Base-by-base conservation (phyloP, 1,284 basidiomycete species). In the Schizophyllum commune region DNA sequence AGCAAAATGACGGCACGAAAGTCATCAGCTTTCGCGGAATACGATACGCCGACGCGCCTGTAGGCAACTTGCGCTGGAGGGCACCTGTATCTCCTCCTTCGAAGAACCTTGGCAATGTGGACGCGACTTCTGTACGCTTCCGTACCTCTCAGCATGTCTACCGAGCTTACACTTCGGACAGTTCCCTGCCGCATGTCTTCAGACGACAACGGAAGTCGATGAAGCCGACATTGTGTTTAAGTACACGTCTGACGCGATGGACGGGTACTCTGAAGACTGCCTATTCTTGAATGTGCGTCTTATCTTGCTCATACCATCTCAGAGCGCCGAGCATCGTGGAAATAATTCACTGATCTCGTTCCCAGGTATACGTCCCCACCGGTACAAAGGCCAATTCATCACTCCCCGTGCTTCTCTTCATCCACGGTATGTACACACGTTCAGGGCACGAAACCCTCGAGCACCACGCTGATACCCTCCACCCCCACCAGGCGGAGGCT, bases 401-500 rank as follows among this genome's bases (percentile, higher is more conserved):
- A 9, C 63, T 64, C 0, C 63, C 63, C 4, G 63, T 64, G 6
- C 51, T 64, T 1, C 59, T 64, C 1, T 64, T 32, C 32, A 60
- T 64, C 33, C 61, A 64, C 59, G 77, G 75, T 73, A 57, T n/a
- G n/a, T n/a, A n/a, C n/a, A n/a, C n/a, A n/a, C n/a, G n/a, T n/a
- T n/a, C n/a, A n/a, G n/a, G n/a, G n/a, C n/a, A n/a, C n/a, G n/a
- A 60, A 65, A 58, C 27, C 4, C 51, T 58, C 39, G 13, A 3
- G n/a, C n/a, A n/a, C n/a, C n/a, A n/a, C n/a, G n/a, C n/a, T n/a
- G n/a, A n/a, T n/a, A n/a, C n/a, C n/a, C n/a, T n/a, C n/a, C n/a
- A n/a, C n/a, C n/a, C n/a, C n/a, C n/a, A n/a, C n/a, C 39, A 77
- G 75, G 77, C 21, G 77, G 77, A 13, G 77, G 77, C 6, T 77